phyloP scores from a whole-genome alignment of 352 stramenopile species.

The Phytophthora niederhauseri region DNA sequence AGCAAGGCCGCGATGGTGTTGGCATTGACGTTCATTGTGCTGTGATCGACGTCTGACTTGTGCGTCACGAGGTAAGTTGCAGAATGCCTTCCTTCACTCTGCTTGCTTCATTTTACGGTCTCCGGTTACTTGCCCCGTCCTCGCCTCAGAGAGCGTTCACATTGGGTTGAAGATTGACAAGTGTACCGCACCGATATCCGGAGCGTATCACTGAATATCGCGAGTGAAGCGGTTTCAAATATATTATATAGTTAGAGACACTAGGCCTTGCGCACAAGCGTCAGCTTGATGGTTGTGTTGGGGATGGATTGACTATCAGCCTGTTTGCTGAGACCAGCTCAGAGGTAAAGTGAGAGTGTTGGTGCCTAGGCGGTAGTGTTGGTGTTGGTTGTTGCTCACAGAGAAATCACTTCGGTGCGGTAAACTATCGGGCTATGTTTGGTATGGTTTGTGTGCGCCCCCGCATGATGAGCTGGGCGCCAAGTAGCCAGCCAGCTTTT shows the following conservation, averaged over 20 bases:
- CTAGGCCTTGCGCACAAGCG: background rate
- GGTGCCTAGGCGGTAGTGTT: background rate
- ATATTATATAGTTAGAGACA: slow-evolving; percentile 5
- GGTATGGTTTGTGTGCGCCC: background rate
- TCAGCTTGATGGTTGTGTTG: background rate
- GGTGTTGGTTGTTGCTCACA: background rate
- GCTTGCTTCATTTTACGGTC: slow-evolving; percentile 9
- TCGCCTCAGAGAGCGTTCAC: background rate
- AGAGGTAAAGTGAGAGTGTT: background rate
- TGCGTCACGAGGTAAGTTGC: slow-evolving; percentile 25
- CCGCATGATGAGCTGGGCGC: background rate
- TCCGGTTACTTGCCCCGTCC: slow-evolving; percentile 13
- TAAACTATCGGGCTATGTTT: background rate
- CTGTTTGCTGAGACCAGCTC: background rate
- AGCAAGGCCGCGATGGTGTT: slow-evolving; percentile 33
- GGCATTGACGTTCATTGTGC: slow-evolving; percentile 34
- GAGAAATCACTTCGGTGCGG: background rate
- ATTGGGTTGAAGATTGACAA: slow-evolving; percentile 10
- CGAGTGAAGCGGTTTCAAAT: slow-evolving; percentile 8
- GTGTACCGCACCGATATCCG: slow-evolving; percentile 7
- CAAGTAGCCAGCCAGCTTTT: slow-evolving; percentile 5
- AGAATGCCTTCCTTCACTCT: slow-evolving; percentile 15
- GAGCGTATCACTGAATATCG: slow-evolving; percentile 7
- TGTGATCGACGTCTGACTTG: background rate
- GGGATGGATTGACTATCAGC: background rate